Conservation (phyloP, 495 filamentous ascomycete species). For the Penicillium daleae region DNA sequence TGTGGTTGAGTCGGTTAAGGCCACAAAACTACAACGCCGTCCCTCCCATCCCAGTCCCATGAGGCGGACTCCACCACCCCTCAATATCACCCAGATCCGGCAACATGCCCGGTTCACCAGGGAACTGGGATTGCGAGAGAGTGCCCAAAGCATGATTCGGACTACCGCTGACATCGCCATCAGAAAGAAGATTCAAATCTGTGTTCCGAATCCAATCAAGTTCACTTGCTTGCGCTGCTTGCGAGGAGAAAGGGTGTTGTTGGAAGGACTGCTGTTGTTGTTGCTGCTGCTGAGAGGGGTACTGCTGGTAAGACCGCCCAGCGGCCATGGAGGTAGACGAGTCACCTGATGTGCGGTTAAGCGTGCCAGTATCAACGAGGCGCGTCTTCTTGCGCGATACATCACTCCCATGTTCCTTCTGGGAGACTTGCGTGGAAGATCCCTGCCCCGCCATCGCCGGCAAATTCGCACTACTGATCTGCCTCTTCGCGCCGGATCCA, state of each 20-base stretch:
- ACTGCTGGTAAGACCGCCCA: slow-evolving; percentile 6
- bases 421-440: slow-evolving; percentile 13
- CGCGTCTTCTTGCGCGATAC: slow-evolving; percentile 36
- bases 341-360: slow-evolving; percentile 10
- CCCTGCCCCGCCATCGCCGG: slow-evolving; percentile 7
- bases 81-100: slow-evolving; percentile 44
- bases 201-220: slow-evolving; percentile 42
- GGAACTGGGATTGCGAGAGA: slow-evolving; percentile 26
- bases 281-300: slow-evolving; percentile 8
- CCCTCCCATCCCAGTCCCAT: slow-evolving; percentile 19
- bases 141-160: slow-evolving; percentile 4
- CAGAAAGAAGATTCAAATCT: slow-evolving; percentile 39
- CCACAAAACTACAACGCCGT: not conserved
- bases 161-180: slow-evolving; percentile 23
- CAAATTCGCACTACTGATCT: slow-evolving; percentile 34
- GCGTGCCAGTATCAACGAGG: slow-evolving; percentile 13
- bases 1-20: no score
- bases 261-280: slow-evolving; percentile 12
- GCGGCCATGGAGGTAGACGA: not conserved
- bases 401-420: slow-evolving; percentile 27
- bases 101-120: slow-evolving; percentile 31
- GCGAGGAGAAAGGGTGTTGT: slow-evolving; percentile 9
- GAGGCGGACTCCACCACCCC: slow-evolving; percentile 45
- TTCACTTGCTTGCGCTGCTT: slow-evolving; percentile 28
- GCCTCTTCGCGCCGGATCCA: slow-evolving; percentile 40